A percentile compares a stretch with the other conserved stretches of the same genome.
phyloP scores from a whole-genome alignment of 1,284 basidiomycete genomes.

The Cutaneotrichosporon sp. region DNA sequence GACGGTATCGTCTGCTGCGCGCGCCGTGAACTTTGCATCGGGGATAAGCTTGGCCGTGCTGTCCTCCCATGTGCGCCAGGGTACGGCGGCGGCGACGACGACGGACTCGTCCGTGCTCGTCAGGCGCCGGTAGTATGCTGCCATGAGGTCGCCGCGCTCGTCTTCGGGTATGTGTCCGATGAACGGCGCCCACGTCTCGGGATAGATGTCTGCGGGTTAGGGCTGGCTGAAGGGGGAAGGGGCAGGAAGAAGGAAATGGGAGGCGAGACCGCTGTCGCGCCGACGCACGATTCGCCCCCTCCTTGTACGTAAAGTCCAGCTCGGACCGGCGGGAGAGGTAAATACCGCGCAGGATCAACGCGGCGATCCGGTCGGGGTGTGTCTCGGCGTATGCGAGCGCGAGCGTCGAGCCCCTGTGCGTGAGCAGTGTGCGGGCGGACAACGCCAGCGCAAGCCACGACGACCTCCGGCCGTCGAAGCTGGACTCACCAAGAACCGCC shows the following conservation, averaged over 20 bases:
- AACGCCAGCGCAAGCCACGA: no score
- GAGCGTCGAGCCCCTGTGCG: constrained; percentile 66
- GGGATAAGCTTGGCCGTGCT: constrained; percentile 67
- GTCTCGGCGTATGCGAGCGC: constrained; percentile 79
- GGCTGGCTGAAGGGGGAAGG: neutral
- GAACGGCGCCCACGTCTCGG: constrained; percentile 82
- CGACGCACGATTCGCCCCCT: constrained; percentile 35
- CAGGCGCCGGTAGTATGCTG: constrained; percentile 69
- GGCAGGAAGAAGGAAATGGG: no score
- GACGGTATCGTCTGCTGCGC: constrained; percentile 62
- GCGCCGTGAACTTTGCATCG: constrained; percentile 63
- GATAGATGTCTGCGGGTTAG: constrained; percentile 57
- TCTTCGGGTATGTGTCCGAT: constrained; percentile 70
- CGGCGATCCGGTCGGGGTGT: constrained; percentile 74
- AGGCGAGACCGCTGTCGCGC: no score
- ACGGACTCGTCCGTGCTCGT: constrained; percentile 63
- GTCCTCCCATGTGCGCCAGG: constrained; percentile 80
- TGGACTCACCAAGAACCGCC: constrained; percentile 75
- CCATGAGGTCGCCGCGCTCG: constrained; percentile 71
- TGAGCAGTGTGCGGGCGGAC: no score
- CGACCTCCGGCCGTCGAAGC: no score
- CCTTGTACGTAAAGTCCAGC: constrained; percentile 87
- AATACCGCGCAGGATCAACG: constrained; percentile 81
- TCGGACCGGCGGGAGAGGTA: constrained; percentile 82
- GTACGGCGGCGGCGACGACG: constrained; percentile 60